Evolutionary conservation across 495 filamentous ascomycete genomes (phyloP), one percentile per base, ranked within the genome.

Genomic region (Penicillium argentinense): DNA sequence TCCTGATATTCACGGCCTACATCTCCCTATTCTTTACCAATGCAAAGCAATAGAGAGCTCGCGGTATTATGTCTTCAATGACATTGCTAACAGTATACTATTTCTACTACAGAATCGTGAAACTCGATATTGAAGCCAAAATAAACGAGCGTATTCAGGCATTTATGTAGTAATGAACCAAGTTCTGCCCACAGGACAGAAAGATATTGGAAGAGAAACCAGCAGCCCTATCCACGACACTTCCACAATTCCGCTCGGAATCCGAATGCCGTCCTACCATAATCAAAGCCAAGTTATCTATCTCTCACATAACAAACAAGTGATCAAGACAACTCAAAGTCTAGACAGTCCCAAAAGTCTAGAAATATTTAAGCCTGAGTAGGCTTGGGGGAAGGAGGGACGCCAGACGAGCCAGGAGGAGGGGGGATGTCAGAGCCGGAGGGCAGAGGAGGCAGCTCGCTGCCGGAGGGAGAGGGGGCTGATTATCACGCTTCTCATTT

Each of bases 311-410:
- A n/a, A 7, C 12, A 30, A 30, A n/a, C 28, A 5, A n/a, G 5
- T 24, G 18, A 43, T 46, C 26, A 22, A 7, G 17, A 46, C n/a
- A 46, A 18, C 21, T 46, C 43, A 38, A 21, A 8, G 6, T 46
- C 43, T 46, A 46, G 24, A 25, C 43, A 46, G 9, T 26, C 43
- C 43, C 43, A 46, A 9, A 46, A 38, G 27, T 46, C 5, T 18
- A 30, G 13, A 18, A 30, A 19, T 13, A 29, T 38, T 26, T 38
- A 39, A 16, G 33, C 43, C 22, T 44, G 18, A 28, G 41, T 22
- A n/a, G 28, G 23, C 30, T 45, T 25, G 5, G 41, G 41, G 33
- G 41, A 28, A 9, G 26, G 41, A n/a, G 14, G 6, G n/a, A 12
- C 26, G 5, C 23, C 21, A 14, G 12, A 12, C 5, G 9, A 12